Base-by-base conservation (phyloP, 2,329 filamentous ascomycete species). In the Curvularia sp. region DNA sequence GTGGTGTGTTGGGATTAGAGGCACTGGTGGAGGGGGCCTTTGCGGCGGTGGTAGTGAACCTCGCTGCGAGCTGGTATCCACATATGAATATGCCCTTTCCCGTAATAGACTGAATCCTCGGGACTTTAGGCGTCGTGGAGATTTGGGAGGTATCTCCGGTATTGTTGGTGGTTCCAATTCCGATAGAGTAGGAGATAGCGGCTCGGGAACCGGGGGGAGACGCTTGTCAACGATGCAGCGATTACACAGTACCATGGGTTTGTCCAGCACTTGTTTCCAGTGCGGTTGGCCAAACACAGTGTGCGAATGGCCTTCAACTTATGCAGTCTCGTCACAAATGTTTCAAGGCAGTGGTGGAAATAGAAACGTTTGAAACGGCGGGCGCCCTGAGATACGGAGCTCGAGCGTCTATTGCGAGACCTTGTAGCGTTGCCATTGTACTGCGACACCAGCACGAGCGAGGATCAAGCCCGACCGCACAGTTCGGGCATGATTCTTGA, bases 211-310 rank as follows among this genome's bases (percentile, higher is more conserved):
- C 10, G 22, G 24, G 30, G 31, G 42, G 42, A 48, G 48, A 18
- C n/a, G 28, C 31, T 52, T 35, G 44, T 51, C 53, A 31, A 53
- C 57, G 28, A 48, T 49, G 48, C 57, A 59, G 35, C 38, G 43
- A 15, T 59, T 49, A 48, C 57, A 59, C 28, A 59, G 57, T 42
- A 59, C 57, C 57, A 59, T 59, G 8, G 18, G 39, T n/a, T 12
- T 55, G 20, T 55, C 41, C 24, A 54, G 51, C 51, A 58, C 51
- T 49, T 30, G 12, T 12, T 28, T 6, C 4, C 20, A n/a, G 38
- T 55, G 46, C 55, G 42, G 22, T 35, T 26, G 8, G 28, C 18
- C 31, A 15, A 20, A 50, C n/a, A 30, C 33, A 30, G 22, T 12
- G n/a, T 24, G n/a, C 26, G 15, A 49, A 41, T 2, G 12, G 12